Evolutionary conservation across 495 filamentous ascomycete genomes (phyloP).

Genomic region (Aspergillus bridgeri): DNA sequence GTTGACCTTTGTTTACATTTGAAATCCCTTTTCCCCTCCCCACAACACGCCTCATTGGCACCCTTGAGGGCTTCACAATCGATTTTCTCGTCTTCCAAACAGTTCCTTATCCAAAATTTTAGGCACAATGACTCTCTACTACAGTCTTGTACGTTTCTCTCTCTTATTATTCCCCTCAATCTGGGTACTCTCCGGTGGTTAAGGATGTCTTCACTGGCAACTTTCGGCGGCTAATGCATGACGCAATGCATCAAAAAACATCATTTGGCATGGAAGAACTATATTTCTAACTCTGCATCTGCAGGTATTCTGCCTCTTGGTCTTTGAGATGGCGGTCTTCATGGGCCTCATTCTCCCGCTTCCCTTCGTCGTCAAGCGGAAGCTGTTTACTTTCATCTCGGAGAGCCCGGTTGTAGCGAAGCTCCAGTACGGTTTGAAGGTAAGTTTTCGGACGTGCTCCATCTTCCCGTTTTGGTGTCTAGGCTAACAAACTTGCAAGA

Average conservation of each 20-base stretch:
- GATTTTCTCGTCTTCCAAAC: constrained; percentile 7
- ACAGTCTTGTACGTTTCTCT: constrained; percentile 74
- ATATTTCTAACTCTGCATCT: constrained; percentile 6
- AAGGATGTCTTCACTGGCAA: constrained; percentile 6
- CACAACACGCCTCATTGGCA: constrained; percentile 7
- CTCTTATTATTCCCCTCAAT: neutral
- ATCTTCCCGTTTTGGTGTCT: neutral
- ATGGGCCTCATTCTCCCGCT: constrained; percentile 87
- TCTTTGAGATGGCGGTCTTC: constrained; percentile 92
- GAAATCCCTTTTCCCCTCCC: constrained; percentile 1
- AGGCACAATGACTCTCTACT: constrained; percentile 95
- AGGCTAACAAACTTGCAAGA: constrained; percentile 49
- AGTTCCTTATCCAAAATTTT: constrained; percentile 2
- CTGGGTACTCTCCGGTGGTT: neutral
- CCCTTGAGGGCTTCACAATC: constrained; percentile 12
- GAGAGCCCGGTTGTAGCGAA: constrained; percentile 81
- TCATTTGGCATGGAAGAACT: neutral
- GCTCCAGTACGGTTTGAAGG: constrained; percentile 77
- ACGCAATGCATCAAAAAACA: neutral
- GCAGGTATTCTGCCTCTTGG: constrained; percentile 89
- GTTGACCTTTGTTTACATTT: constrained; percentile 18
- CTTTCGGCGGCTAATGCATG: neutral
- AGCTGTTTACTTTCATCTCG: constrained; percentile 89
- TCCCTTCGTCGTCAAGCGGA: constrained; percentile 80
- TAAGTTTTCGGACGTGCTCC: constrained; percentile 23